A percentile compares a stretch with the other conserved stretches of the same genome.
Conservation (phyloP, 169 alveolate genomes). For the Cryptosporidium parvum region DNA sequence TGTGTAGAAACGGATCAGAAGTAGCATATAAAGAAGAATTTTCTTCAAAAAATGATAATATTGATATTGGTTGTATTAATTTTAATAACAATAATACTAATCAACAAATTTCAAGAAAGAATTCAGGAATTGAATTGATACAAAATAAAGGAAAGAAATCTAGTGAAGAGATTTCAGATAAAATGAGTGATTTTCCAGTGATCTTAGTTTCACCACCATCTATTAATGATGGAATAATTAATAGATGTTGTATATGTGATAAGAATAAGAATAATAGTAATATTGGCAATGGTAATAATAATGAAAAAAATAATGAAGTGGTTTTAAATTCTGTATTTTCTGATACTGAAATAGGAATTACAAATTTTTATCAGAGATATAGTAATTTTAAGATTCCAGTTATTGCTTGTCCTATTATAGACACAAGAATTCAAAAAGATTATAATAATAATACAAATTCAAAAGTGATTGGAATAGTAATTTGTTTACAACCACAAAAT, state of each 20-base stretch:
- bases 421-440: slow-evolving; percentile 13
- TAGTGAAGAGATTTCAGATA: neutral
- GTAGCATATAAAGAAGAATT: neutral
- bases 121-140: neutral
- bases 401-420: slow-evolving; percentile 51
- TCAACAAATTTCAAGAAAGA: neutral
- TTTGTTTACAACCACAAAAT: slow-evolving; percentile 73
- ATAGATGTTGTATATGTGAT: slow-evolving; percentile 65
- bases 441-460: neutral
- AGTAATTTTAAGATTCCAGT: slow-evolving; percentile 61
- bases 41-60: neutral
- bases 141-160: neutral
- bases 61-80: neutral
- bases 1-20: neutral
- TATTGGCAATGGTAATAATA: too few species aligned
- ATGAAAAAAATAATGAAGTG: neutral
- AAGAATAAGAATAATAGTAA: slow-evolving; percentile 4
- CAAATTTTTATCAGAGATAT: slow-evolving; percentile 43
- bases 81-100: too few species aligned
- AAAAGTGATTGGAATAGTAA: slow-evolving; percentile 27
- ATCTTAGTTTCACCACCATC: slow-evolving; percentile 73
- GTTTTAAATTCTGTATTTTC: slow-evolving; percentile 35
- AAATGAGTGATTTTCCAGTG: slow-evolving; percentile 51
- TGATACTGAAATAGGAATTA: slow-evolving; percentile 25
- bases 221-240: neutral